phyloP scores from a whole-genome alignment of 106 monocot species.

The Amphibolis antarctica region DNA sequence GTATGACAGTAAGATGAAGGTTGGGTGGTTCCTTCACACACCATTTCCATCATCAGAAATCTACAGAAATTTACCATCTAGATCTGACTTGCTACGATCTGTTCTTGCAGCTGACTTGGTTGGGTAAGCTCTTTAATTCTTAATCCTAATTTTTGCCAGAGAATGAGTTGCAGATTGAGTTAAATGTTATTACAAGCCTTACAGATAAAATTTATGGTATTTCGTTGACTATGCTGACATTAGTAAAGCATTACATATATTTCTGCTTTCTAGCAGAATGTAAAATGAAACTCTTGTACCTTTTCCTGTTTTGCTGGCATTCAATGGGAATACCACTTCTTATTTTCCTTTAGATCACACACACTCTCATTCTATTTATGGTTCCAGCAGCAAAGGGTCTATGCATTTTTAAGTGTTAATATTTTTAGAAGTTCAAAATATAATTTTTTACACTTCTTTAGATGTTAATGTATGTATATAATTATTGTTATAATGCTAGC shows the following conservation, averaged over 20 bases:
- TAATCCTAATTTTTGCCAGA: not conserved
- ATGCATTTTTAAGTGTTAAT: no score
- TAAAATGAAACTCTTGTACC: no score
- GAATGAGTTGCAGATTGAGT: not conserved
- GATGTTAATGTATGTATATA: no score
- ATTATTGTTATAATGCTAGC: no score
- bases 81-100: conserved; percentile 73
- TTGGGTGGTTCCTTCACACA: conserved; percentile 95
- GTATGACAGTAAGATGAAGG: conserved; percentile 79
- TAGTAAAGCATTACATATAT: not conserved
- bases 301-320: no score
- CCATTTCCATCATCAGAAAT: conserved; percentile 92
- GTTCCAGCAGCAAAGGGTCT: no score
- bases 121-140: conserved; percentile 48
- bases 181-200: not conserved
- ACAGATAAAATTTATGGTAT: not conserved
- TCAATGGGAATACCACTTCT: no score
- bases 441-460: no score
- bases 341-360: no score
- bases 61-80: conserved; percentile 71
- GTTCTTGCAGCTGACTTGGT: conserved; percentile 79
- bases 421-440: no score
- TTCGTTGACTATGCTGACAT: not conserved
- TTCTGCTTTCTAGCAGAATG: no score
- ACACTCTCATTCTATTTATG: no score